A percentile compares a stretch with the other conserved stretches of the same genome.
Evolutionary conservation across 2,329 filamentous ascomycete genomes (phyloP).

Genomic region (Aspergillus vadensis): DNA sequence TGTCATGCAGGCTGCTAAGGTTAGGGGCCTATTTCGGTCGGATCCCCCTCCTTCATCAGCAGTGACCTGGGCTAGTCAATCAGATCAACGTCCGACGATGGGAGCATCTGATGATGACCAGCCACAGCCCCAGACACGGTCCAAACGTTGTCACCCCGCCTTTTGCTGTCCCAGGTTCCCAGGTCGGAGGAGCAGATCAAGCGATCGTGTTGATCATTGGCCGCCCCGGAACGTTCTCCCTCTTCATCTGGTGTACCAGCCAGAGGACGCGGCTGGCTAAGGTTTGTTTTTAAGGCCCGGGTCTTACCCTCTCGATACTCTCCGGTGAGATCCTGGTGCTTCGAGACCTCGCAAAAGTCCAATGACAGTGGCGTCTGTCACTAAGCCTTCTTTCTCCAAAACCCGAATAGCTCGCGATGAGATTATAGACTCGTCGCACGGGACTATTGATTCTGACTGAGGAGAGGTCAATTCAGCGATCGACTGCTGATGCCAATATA

Average conservation of each 20-base stretch:
- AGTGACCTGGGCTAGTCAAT: background rate
- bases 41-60: background rate
- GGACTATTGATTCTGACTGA: background rate
- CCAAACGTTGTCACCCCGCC: constrained; percentile 19
- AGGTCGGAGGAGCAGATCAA: constrained; percentile 10
- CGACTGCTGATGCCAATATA: background rate
- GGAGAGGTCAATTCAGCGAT: background rate
- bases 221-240: constrained; percentile 19
- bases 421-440: constrained; percentile 4
- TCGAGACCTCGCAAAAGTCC: background rate
- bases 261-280: constrained; percentile 9
- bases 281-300: constrained; percentile 1
- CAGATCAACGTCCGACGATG: background rate
- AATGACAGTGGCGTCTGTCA: constrained; percentile 2
- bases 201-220: constrained; percentile 17
- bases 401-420: constrained; percentile 13
- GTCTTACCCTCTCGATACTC: constrained; percentile 5
- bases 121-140: constrained; percentile 9
- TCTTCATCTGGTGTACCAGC: constrained; percentile 11
- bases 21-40: background rate
- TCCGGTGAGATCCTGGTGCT: constrained; percentile 11
- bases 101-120: constrained; percentile 1
- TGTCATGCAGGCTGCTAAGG: constrained; percentile 1
- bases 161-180: constrained; percentile 10
- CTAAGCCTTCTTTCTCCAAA: constrained; percentile 7